A percentile compares a stretch with the other conserved stretches of the same genome.
Evolutionary conservation across 176 grass and related monocot genomes (phyloP).

Genomic region (Aegilops umbellulata): DNA sequence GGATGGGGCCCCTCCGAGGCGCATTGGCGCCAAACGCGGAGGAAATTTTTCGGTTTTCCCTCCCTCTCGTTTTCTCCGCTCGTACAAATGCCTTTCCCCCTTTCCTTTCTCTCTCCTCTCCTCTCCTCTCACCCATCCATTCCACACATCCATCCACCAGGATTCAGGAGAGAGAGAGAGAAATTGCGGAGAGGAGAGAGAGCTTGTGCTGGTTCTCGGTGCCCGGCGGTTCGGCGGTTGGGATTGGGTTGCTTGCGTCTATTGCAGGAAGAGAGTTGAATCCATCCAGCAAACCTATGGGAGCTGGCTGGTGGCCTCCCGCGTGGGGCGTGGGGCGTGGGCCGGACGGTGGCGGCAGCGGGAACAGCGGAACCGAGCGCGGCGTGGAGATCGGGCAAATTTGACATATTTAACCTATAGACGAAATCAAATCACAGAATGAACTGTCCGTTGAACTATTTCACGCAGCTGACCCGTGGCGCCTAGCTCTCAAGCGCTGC

Average conservation of each 20-base stretch:
- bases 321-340: too few species aligned
- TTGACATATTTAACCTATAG: too few species aligned
- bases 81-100: background rate
- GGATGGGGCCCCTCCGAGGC: background rate
- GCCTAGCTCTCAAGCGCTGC: too few species aligned
- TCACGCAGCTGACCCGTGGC: too few species aligned
- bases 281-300: slow-evolving; percentile 4
- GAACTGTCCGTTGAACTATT: too few species aligned
- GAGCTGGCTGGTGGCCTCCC: too few species aligned
- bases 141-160: background rate
- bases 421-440: too few species aligned
- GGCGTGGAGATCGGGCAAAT: too few species aligned
- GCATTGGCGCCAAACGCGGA: slow-evolving; percentile 43
- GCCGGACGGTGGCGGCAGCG: too few species aligned
- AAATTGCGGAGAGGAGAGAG: too few species aligned
- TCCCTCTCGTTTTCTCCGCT: background rate
- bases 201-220: background rate
- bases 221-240: background rate
- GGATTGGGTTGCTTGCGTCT: background rate
- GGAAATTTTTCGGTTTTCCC: slow-evolving; percentile 42
- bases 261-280: background rate
- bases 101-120: background rate
- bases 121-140: background rate
- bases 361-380: too few species aligned
- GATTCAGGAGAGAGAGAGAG: background rate